Evolutionary conservation across 352 stramenopile genomes (phyloP).

Genomic region (Plasmopara muralis): DNA sequence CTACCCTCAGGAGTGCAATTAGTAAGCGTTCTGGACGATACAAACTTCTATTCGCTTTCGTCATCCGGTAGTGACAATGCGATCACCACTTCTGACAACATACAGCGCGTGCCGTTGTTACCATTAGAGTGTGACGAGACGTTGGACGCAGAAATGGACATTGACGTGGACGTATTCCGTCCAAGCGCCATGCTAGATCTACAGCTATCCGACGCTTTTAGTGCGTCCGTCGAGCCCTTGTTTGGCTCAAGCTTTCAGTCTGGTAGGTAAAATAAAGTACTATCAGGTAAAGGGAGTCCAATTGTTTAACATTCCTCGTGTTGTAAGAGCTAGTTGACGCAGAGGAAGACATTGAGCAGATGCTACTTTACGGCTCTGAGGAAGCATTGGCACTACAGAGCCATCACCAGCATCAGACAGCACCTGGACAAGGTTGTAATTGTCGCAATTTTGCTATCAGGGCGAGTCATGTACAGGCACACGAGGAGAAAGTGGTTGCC

Average conservation of each 20-base stretch:
- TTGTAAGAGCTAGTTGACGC: constrained; percentile 25
- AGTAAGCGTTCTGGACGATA: constrained; percentile 32
- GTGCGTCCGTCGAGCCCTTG: constrained; percentile 17
- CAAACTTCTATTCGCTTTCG: constrained; percentile 12
- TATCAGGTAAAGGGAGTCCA: neutral
- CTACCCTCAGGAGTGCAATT: constrained; percentile 31
- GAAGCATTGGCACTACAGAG: constrained; percentile 24
- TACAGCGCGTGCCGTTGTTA: constrained; percentile 15
- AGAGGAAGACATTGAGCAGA: constrained; percentile 58
- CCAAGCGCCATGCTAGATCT: constrained; percentile 56
- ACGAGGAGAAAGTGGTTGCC: constrained; percentile 10
- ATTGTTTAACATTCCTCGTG: constrained; percentile 1
- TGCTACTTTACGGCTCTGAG: constrained; percentile 42
- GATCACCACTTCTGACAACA: constrained; percentile 8
- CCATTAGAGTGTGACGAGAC: constrained; percentile 17
- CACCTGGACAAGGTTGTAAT: constrained; percentile 21
- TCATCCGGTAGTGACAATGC: constrained; percentile 1
- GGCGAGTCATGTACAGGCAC: constrained; percentile 26
- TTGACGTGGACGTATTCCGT: constrained; percentile 54
- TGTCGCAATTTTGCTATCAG: constrained; percentile 31
- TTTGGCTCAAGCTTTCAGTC: constrained; percentile 31
- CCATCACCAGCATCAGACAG: constrained; percentile 24
- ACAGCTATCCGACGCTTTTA: constrained; percentile 45
- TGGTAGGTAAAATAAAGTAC: constrained; percentile 16
- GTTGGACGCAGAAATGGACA: constrained; percentile 55